Evolutionary conservation across 2,329 filamentous ascomycete species (phyloP), one percentile per base, ranked within the genome.

Genomic region (Alternaria arbusti): DNA sequence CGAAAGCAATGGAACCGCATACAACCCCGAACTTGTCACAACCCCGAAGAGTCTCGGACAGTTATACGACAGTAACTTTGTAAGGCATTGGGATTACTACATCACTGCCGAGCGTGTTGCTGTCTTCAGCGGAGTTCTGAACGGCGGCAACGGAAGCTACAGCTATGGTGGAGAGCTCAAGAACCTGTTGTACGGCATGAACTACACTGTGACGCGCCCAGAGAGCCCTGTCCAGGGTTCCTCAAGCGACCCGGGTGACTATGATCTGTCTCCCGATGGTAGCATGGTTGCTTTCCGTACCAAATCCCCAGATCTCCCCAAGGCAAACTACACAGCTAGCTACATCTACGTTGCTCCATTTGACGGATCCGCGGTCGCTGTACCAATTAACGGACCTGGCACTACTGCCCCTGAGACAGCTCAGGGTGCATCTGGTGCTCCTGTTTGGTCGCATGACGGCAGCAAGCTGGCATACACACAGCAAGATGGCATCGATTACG

Each of bases 11-110:
- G 94, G 93, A 6, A 83, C 87, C 3, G 86, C 95, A 30, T 90
- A 90, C 80, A 91, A 91, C 76, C 83, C 87, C 8, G 84, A 89
- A 46, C 82, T 85, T 6, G 89, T 87, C 22, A 81, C 85, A 57
- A 86, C 87, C 70, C 83, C 87, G 1, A 80, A 85, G 26, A 90
- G 89, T 40, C 86, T 87, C 3, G 93, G 88, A 25, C 89, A 88
- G 72, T 85, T 93, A 23, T 96, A 96, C 76, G 87, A 88, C 28
- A 88, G 86, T 57, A 87, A 93, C 50, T 96, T 91, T 72, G 90
- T 93, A 30, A 88, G 93, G 22, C 92, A 96, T 74, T 96, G 93
- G 93, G 91, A 96, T 77, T 80, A 85, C 11, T 96, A 91, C 81
- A 84, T 89, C 43, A 88, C 86, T 1, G 86, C 88, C 40, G 89